These are phyloP conservation scores for Apiotrichum domesticum DNA, from an alignment of 1,284 basidiomycete genomes.

Conservation along the genomic window DNA sequence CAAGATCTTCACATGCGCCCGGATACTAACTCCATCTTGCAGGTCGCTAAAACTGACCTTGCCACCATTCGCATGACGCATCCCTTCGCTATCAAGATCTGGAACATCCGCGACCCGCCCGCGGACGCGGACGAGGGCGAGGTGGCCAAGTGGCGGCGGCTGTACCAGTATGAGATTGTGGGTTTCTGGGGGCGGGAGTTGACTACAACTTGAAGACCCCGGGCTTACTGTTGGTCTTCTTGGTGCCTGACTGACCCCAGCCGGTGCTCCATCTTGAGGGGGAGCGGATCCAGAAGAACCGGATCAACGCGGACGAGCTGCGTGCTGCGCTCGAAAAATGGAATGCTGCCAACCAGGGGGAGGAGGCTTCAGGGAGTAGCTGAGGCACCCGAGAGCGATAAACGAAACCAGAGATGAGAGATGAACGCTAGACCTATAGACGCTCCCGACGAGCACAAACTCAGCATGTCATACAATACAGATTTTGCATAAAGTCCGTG, in stretches of 20 bases:
- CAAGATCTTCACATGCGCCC: no score
- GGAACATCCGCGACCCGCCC: slow-evolving; percentile 44
- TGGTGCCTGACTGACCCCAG: slow-evolving; percentile 16
- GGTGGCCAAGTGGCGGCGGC: slow-evolving; percentile 37
- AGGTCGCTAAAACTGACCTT: slow-evolving; percentile 43
- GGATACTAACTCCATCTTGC: not conserved
- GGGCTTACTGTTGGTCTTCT: no score
- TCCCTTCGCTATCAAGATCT: slow-evolving; percentile 38
- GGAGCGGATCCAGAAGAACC: slow-evolving; percentile 39
- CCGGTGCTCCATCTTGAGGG: slow-evolving; percentile 44
- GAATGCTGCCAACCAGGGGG: slow-evolving; percentile 14
- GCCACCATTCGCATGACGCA: slow-evolving; percentile 27
- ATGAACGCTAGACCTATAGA: no score
- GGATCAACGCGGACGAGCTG: slow-evolving; percentile 34
- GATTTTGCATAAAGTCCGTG: no score
- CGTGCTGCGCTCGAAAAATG: slow-evolving; percentile 33
- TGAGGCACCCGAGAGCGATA: no score
- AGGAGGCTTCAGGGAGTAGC: not conserved
- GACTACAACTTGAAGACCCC: no score
- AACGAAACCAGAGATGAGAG: no score
- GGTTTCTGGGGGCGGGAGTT: slow-evolving; percentile 8
- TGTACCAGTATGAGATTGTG: slow-evolving; percentile 46
- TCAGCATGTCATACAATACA: no score
- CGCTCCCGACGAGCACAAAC: no score
- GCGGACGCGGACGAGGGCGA: slow-evolving; percentile 24